A percentile compares a stretch with the other conserved stretches of the same genome.
Conservation (phyloP, 768 basidiomycete genomes). For the Coprinopsis marcescibilis region DNA sequence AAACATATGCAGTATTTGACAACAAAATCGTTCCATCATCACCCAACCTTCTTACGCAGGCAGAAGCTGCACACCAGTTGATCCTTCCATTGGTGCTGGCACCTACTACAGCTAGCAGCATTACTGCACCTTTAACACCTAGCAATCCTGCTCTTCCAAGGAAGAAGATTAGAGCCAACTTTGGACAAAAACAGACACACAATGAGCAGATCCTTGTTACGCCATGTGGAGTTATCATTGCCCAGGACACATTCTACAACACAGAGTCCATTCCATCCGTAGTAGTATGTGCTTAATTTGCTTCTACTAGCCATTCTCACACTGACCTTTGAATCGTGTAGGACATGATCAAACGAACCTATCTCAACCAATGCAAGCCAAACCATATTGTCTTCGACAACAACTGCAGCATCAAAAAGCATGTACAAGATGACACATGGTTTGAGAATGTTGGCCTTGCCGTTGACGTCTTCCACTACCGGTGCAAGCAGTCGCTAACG, state of each 20-base stretch:
- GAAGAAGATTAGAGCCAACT: slow-evolving; percentile 16
- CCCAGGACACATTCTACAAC: slow-evolving; percentile 20
- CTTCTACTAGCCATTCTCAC: background rate
- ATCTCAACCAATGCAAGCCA: slow-evolving; percentile 13
- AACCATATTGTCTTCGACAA: slow-evolving; percentile 19
- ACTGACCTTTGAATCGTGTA: slow-evolving; percentile 11
- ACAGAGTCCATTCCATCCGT: slow-evolving; percentile 20
- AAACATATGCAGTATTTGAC: no score
- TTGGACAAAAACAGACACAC: slow-evolving; percentile 22
- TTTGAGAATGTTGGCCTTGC: slow-evolving; percentile 12
- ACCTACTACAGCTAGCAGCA: no score
- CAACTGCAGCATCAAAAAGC: slow-evolving; percentile 14
- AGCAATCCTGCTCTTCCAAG: no score
- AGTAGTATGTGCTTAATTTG: slow-evolving; percentile 10
- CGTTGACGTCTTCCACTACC: slow-evolving; percentile 24
- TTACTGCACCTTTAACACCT: no score
- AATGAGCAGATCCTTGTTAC: slow-evolving; percentile 22
- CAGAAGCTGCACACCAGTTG: no score
- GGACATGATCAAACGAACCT: slow-evolving; percentile 5
- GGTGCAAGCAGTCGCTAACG: slow-evolving; percentile 19
- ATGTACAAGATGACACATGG: slow-evolving; percentile 10
- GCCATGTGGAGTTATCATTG: slow-evolving; percentile 23
- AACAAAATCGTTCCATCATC: no score
- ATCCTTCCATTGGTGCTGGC: background rate
- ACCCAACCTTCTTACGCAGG: no score